These are phyloP conservation scores for Alternaria arbusti DNA, from an alignment of 2,329 filamentous ascomycete species.

Conservation along the genomic window DNA sequence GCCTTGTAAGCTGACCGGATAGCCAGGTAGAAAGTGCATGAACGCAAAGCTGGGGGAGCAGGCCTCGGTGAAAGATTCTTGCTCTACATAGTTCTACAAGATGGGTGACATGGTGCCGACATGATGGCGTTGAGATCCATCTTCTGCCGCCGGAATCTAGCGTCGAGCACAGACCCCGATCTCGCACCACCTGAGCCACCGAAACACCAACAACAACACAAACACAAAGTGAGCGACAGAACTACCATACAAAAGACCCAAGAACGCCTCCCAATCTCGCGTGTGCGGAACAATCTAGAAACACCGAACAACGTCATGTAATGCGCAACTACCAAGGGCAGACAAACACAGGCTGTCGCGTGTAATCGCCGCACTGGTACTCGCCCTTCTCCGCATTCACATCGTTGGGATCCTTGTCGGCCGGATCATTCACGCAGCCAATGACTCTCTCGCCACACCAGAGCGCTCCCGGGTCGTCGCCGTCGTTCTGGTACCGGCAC, in stretches of 20 bases:
- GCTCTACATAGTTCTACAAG: not conserved
- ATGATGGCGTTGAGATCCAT: not conserved
- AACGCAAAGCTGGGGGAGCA: not conserved
- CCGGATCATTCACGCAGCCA: not conserved
- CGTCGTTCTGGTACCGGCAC: not conserved
- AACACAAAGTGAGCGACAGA: not conserved
- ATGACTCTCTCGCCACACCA: not conserved
- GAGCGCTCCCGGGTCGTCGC: not conserved
- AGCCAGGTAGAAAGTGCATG: not conserved
- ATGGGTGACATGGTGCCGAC: not conserved
- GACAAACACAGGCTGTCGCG: slow-evolving; percentile 9
- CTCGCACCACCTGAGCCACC: not conserved
- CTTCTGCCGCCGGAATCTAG: not conserved
- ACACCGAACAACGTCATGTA: not conserved
- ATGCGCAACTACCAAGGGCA: not conserved
- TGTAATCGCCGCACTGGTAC: slow-evolving; percentile 10
- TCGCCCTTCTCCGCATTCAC: slow-evolving; percentile 7
- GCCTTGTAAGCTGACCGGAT: not conserved
- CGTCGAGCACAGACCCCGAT: not conserved
- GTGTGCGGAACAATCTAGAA: not conserved
- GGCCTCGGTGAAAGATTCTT: not conserved
- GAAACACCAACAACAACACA: not conserved
- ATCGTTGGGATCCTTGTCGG: not conserved
- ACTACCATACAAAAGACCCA: not conserved
- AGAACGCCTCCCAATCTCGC: not conserved